Conservation (phyloP, 2,329 filamentous ascomycete species). For the Bipolaris bicolor region DNA sequence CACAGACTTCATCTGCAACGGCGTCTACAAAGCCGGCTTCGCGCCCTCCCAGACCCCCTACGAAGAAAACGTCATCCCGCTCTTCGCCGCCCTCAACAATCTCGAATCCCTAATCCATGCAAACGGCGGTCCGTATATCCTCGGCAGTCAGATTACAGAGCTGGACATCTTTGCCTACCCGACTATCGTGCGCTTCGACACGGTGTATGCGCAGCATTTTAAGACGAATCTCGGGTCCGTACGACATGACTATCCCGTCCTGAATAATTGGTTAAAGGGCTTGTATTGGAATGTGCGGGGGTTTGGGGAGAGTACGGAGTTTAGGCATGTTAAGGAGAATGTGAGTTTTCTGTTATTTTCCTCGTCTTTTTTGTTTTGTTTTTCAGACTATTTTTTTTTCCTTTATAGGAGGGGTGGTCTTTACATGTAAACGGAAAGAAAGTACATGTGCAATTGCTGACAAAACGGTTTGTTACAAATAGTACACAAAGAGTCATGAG, state of each 20-base stretch:
- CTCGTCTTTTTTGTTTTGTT: no score
- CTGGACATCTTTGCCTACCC: slow-evolving; percentile 64
- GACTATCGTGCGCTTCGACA: slow-evolving; percentile 65
- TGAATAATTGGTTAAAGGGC: slow-evolving; percentile 66
- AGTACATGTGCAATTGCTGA: no score
- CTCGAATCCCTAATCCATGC: slow-evolving; percentile 58
- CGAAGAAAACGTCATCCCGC: slow-evolving; percentile 59
- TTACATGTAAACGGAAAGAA: no score
- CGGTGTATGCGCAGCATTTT: slow-evolving; percentile 70
- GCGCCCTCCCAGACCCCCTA: slow-evolving; percentile 62
- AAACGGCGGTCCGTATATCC: slow-evolving; percentile 61
- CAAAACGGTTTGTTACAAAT: not conserved
- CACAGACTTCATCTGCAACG: slow-evolving; percentile 62
- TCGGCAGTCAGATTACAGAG: slow-evolving; percentile 64
- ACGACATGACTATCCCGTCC: slow-evolving; percentile 64
- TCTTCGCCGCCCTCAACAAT: slow-evolving; percentile 66
- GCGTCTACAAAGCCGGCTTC: slow-evolving; percentile 69
- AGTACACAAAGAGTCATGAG: slow-evolving; percentile 65
- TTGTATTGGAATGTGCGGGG: slow-evolving; percentile 64
- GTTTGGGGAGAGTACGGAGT: slow-evolving; percentile 66
- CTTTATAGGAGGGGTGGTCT: no score
- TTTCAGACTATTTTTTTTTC: no score
- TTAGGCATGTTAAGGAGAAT: slow-evolving; percentile 72
- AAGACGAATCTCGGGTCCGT: slow-evolving; percentile 69
- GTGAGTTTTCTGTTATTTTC: no score